phyloP scores from a whole-genome alignment of 371 early-diverging fungal genomes.

The Choanephora cucurbitarum region DNA sequence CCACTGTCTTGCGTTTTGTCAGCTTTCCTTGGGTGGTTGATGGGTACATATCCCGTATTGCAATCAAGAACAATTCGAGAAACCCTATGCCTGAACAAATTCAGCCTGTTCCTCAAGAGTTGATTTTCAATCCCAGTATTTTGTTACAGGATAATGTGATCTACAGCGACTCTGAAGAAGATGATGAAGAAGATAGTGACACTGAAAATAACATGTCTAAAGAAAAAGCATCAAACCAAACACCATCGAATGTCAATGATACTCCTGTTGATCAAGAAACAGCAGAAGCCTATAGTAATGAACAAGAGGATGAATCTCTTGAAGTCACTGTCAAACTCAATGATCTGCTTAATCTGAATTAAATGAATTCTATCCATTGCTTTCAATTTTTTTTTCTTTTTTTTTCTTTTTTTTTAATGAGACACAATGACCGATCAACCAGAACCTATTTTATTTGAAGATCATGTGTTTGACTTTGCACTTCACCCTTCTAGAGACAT shows the following conservation, averaged over 20 bases:
- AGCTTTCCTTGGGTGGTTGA: constrained; percentile 66
- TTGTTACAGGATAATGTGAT: background rate
- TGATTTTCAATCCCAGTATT: constrained; percentile 1
- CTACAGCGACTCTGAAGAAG: background rate
- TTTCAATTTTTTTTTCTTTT: no score
- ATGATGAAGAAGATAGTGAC: background rate
- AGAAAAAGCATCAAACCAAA: no score
- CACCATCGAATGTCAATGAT: no score
- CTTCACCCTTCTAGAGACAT: constrained; percentile 74
- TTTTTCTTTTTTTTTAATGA: no score
- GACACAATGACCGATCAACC: background rate
- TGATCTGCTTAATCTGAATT: no score
- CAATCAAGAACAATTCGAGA: constrained; percentile 18
- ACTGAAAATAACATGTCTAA: no score
- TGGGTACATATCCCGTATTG: constrained; percentile 52
- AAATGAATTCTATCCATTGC: no score
- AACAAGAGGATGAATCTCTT: no score
- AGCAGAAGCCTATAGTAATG: no score
- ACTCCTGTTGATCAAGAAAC: no score
- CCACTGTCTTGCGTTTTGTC: constrained; percentile 18
- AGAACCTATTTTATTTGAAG: constrained; percentile 21
- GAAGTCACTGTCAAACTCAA: no score
- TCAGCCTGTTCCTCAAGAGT: constrained; percentile 4
- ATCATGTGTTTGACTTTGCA: constrained; percentile 69
- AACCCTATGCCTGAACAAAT: background rate